Evolutionary conservation across 805 yeast genomes (phyloP), one percentile per base, ranked within the genome.

Genomic region (Novakomyces olei): DNA sequence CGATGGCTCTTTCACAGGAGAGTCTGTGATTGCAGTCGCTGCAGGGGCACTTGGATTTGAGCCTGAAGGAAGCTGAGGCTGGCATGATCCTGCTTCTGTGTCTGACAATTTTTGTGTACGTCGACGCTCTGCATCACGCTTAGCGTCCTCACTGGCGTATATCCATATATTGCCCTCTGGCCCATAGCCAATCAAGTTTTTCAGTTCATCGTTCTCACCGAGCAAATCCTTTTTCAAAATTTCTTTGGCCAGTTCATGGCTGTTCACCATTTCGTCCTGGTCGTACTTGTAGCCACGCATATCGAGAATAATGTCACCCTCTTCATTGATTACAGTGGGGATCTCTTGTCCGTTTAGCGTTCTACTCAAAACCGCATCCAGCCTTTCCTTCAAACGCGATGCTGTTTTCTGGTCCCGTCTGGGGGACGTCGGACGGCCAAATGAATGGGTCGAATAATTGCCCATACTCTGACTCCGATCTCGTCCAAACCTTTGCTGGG

Each of bases 221-320:
- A 15, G 68, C 51, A 83, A 61, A 48, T 85, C 95, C 41, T 79
- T 88, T 22, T 67, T 58, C 32, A 85, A 58, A 27, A 83, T 58
- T 41, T 73, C 71, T 42, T 69, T 70, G 37, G 88, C 67, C 24
- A 76, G 56, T 32, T 71, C 71, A 48, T 81, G 93, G 0, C 91
- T 68, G 42, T 69, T 71, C 32, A 72, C 71, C 26, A 76, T 67
- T 48, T 74, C 79, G 41, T 72, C 69, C 33, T 72, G 75, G 44
- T 73, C 80, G 22, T 92, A 75, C 53, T 83, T 85, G 54, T 88
- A 88, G 12, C 98, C 98, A 44, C 81, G 91, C 72, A 85, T 79
- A 54, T 88, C 98, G 29, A 88, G 56, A 27, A 81, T 66, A 43
- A 88, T 61, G 47, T 81, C 93, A 8, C 98, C 98, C 44, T 79